Base-by-base conservation (phyloP, 2,329 filamentous ascomycete genomes). In the Fusarium albosuccineum region DNA sequence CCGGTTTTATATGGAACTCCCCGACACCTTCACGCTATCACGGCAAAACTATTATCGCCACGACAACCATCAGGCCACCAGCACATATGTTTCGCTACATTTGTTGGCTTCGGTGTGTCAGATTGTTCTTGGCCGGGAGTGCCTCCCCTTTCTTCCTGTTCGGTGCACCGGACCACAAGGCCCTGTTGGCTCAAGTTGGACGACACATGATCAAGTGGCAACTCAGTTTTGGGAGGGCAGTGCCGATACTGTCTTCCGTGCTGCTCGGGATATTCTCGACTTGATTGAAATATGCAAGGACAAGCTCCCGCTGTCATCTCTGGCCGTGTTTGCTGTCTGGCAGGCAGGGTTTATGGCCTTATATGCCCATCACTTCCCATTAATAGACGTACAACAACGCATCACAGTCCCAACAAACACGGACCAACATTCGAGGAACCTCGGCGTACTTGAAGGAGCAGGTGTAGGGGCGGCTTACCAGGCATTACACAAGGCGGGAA, bases 321-420 rank as follows among this genome's bases (percentile, higher is more conserved):
- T 92, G 34, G 85, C 90, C 4, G 83, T 87, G 4, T 92, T 91
- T 71, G 86, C 89, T 3, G 82, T 91, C 39, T 93, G 89, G 82
- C 87, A 86, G 10, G 89, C 90, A 1, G 86, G 87, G 0, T 90
- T 91, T 70, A 83, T 87, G 14, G 88, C 88, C 34, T 82, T 91
- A 3, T 93, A 92, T 73, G 87, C 87, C 10, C 82, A 83, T 44
- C 86, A 89, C 71, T 93, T 92, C 58, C 88, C 89, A 0, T 84
- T 86, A 59, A 92, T 93, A 88, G 91, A 93, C 68, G 81, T 80
- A 1, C 78, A 85, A 10, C 78, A 54, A 34, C 41, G 54, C 13
- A 59, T 67, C 54, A 37, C 41, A 10, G 57, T 50, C 16, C 40
- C 34, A 39, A 60, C 51, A 33, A 42, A 49, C 22, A 42, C 45